phyloP scores from a whole-genome alignment of 2,329 filamentous ascomycete genomes.

The Polytolypa hystricis region DNA sequence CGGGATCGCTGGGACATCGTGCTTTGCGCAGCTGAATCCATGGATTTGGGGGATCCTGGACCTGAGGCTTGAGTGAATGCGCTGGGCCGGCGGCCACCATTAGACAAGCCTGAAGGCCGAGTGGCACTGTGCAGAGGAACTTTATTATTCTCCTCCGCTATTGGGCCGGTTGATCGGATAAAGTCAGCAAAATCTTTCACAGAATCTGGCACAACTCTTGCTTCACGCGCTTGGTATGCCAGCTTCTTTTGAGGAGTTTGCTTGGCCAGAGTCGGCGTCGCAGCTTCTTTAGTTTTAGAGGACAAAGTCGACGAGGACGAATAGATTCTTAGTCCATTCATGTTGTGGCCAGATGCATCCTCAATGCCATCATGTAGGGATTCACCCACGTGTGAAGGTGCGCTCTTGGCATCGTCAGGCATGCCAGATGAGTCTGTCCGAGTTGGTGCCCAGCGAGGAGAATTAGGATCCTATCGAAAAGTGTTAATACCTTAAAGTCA shows the following conservation, averaged over 20 bases:
- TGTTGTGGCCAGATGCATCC: conserved; percentile 9
- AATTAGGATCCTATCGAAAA: conserved; percentile 22
- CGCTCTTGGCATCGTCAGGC: too few species aligned
- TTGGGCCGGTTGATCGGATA: conserved; percentile 73
- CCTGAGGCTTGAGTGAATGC: not conserved
- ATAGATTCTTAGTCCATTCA: conserved; percentile 12
- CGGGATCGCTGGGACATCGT: conserved; percentile 14
- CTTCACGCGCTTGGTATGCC: conserved; percentile 51
- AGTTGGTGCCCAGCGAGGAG: conserved; percentile 21
- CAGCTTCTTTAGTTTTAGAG: conserved; percentile 15
- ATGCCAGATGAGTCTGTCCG: conserved; percentile 26
- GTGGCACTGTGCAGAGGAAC: not conserved
- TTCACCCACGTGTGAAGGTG: too few species aligned
- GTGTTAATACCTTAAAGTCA: conserved; percentile 4
- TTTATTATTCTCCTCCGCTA: not conserved
- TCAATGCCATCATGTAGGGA: conserved; percentile 11
- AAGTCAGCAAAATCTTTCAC: conserved; percentile 80
- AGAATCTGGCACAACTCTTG: conserved; percentile 58
- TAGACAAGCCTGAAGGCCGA: not conserved
- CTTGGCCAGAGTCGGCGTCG: conserved; percentile 11
- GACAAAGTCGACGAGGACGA: conserved; percentile 13
- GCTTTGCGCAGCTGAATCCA: conserved; percentile 17
- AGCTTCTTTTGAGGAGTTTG: conserved; percentile 14
- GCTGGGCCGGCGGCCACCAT: not conserved
- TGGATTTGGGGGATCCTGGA: conserved; percentile 1